These are phyloP conservation scores for Globisporangium apiculatum DNA, from an alignment of 352 stramenopile genomes.

Conservation along the genomic window DNA sequence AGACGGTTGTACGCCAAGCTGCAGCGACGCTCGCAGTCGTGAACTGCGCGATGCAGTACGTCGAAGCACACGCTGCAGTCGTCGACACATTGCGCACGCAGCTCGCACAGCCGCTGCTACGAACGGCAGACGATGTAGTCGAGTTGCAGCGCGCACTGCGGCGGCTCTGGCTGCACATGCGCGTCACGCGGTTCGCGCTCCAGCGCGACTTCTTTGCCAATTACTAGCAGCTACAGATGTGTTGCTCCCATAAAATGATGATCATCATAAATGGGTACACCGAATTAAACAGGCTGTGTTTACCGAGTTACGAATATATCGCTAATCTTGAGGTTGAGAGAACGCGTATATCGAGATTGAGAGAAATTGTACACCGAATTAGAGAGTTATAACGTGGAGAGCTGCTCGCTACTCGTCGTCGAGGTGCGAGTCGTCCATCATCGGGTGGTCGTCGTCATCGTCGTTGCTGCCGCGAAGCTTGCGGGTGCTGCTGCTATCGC, in stretches of 20 bases:
- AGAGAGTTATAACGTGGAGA: not conserved
- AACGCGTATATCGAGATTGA: not conserved
- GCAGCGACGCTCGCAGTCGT: not conserved
- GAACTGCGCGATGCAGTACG: constrained; percentile 3
- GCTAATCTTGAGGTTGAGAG: too few species aligned
- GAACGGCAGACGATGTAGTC: constrained; percentile 4
- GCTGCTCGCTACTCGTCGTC: constrained; percentile 19
- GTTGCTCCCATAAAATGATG: too few species aligned
- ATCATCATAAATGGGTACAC: too few species aligned
- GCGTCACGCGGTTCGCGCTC: constrained; percentile 26
- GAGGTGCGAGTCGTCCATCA: constrained; percentile 32
- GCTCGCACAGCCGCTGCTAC: not conserved
- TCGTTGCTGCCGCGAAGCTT: constrained; percentile 1
- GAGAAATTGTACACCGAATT: not conserved
- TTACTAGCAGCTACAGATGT: not conserved
- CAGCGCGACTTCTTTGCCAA: constrained; percentile 30
- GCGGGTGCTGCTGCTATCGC: not conserved
- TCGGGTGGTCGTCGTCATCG: constrained; percentile 17
- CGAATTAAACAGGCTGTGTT: too few species aligned
- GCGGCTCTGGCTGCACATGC: constrained; percentile 15
- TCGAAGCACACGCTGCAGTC: constrained; percentile 2
- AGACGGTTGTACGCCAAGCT: not conserved
- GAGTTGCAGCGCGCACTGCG: not conserved
- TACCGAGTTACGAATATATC: not conserved
- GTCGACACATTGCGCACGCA: not conserved